Evolutionary conservation across 441 rosid species (phyloP), one percentile per base, ranked within the genome.

Genomic region (Jatropha multifida): DNA sequence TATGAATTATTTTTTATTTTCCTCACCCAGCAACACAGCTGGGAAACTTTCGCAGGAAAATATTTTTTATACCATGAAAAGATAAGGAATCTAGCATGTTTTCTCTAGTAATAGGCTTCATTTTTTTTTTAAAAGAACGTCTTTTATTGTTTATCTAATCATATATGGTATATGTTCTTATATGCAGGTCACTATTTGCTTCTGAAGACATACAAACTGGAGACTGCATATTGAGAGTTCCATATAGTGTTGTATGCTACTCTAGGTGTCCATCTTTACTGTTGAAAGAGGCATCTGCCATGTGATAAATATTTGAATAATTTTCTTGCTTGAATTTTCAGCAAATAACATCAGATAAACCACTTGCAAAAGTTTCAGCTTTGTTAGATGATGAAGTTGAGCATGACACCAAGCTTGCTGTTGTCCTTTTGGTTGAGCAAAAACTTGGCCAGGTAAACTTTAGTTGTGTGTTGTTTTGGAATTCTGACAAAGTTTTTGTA

Each of bases 141-240:
- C 32, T 7, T 3, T 8, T 26, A 13, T 13, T 26, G 15, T 23
- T 61, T 20, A 2, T 6, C 9, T 64, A 2, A 48, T 48, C 52
- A 32, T 44, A 11, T 44, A 44, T 44, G 48, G 14, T 68, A 38
- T 11, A 4, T 58, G 18, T 42, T 65, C 61, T 56, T 71, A 27
- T 9, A 71, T 75, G 77, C 86, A 93, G 96, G 86, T 82, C 94
- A 8, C 73, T 92, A 68, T 85, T 89, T 84, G 93, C 97, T 75
- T 85, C 93, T 46, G 71, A 80, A 77, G 63, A 63, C 51, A 89
- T 94, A 75, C 76, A 68, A 69, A 70, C 84, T 4, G 97, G 98
- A 66, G 97, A 88, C 61, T 88, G 92, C 83, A 77, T 92, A 15
- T 74, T 90, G 87, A 82, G 79, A 84, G 92, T 94, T 78, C 98